Evolutionary conservation across 306 rosid species (phyloP), one percentile per base, ranked within the genome.

Genomic region (Rubus idaeus): DNA sequence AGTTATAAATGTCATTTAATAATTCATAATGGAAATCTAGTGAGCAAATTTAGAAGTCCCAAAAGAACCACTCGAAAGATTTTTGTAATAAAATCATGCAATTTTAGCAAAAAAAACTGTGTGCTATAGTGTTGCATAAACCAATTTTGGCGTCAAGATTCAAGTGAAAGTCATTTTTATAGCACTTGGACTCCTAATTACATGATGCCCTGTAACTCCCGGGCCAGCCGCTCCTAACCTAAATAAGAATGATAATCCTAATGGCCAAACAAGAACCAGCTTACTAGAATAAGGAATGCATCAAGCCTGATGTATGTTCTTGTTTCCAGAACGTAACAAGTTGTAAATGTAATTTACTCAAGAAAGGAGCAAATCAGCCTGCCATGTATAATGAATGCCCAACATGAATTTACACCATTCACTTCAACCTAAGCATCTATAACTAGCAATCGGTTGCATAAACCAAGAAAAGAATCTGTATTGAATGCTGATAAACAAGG

Each of bases 341-440:
- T 17, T 4, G 5, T 52, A 18, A 13, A 23, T 56, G 23, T 6
- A 10, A 73, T 72, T 53, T 21, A 55, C 53, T 39, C 11, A 1
- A 37, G 13, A 71, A 57, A 13, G 30, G 39, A 10, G 21, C 53
- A 58, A 11, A 45, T 14, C 37, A 57, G 63, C 67, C 49, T 44
- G 44, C 18, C 68, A 57, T 44, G 17, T 58, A 23, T 49, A 78
- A 61, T 52, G 40, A 50, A 30, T 10, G 21, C 13, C 65, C 58
- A 74, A 17, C 46, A n/a, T 45, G 44, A 64, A 53, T 78, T 73
- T 77, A 73, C 80, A 76, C 21, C 78, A 58, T 18, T 13, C 78
- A 44, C 35, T 30, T 35, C 23, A 26, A 75, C 45, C 45, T 68
- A 75, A 41, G 35, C 73, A 20, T 74, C 62, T 63, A 37, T 5